A percentile compares a stretch with the other conserved stretches of the same genome.
phyloP scores from a whole-genome alignment of 75 land plant genomes.

The Pinus albicaulis region DNA sequence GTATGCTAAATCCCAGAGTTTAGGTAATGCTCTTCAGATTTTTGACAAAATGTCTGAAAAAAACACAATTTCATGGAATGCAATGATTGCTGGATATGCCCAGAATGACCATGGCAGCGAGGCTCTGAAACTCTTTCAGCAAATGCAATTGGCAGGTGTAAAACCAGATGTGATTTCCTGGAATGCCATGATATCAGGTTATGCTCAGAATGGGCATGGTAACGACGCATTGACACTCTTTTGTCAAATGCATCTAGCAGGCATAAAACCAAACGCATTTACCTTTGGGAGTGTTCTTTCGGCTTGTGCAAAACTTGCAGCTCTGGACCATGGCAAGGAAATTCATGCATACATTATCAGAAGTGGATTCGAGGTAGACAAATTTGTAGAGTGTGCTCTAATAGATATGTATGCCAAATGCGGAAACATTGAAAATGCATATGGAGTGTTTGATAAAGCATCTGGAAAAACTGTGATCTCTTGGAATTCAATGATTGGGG shows the following conservation, averaged over 20 bases:
- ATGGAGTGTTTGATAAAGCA: slow-evolving; percentile 12
- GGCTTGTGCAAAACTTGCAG: slow-evolving; percentile 12
- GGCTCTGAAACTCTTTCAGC: not conserved
- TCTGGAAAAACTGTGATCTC: not conserved
- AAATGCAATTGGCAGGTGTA: slow-evolving; percentile 23
- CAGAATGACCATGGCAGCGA: slow-evolving; percentile 12
- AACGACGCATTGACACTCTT: slow-evolving; percentile 27
- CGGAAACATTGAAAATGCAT: slow-evolving; percentile 13
- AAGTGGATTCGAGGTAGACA: slow-evolving; percentile 7
- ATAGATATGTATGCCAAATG: slow-evolving; percentile 13
- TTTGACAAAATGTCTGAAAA: slow-evolving; percentile 8
- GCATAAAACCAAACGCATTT: slow-evolving; percentile 17
- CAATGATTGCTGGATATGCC: slow-evolving; percentile 22
- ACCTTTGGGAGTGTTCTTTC: slow-evolving; percentile 21
- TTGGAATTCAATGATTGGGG: no score
- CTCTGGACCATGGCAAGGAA: slow-evolving; percentile 12
- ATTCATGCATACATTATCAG: slow-evolving; percentile 5
- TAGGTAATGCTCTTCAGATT: slow-evolving; percentile 7
- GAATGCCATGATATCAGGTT: slow-evolving; percentile 38
- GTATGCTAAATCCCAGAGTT: slow-evolving; percentile 25
- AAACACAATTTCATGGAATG: slow-evolving; percentile 18
- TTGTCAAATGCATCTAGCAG: slow-evolving; percentile 16
- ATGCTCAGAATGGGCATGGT: slow-evolving; percentile 19
- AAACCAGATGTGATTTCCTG: slow-evolving; percentile 27
- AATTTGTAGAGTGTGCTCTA: slow-evolving; percentile 9